Evolutionary conservation across 768 basidiomycete genomes (phyloP), one percentile per base, ranked within the genome.

Genomic region (Lactifluus piperatus): DNA sequence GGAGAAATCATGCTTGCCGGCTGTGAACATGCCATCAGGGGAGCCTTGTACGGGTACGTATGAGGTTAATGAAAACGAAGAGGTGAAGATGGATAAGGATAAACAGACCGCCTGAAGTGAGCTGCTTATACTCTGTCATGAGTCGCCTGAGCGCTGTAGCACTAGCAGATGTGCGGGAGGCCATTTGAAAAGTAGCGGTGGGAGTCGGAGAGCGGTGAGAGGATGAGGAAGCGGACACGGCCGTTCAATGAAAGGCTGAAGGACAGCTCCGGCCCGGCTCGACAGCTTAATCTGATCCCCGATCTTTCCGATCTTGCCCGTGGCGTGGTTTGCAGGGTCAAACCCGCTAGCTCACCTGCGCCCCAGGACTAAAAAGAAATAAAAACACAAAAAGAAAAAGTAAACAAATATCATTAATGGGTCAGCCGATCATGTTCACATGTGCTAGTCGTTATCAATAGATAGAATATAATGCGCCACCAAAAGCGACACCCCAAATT

Each of bases 11-110:
- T 71, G 58, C 87, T 34, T 56, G 75, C 77, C 91, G 60, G 94
- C 94, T 50, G 94, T 95, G 70, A 97, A 97, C 93, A 97, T 97
- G 56, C 86, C 88, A 72, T 97, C 94, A 6, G 91, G 89, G 16
- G 90, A 85, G 64, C 88, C 88, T 89, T 5, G 34, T 4, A 22
- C 26, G 13, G 30, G 37, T 9, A 32, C n/a, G 32, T 30, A 45
- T 30, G 43, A 14, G 20, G 51, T 57, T 29, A 37, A 50, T 51
- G 44, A 54, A 43, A 24, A 10, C n/a, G 13, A 8, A 34, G 10
- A 34, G 43, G n/a, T 26, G 34, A 18, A 30, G 43, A 43, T 34
- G 48, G 34, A 32, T 9, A 34, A n/a, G 55, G 37, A 56, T 30
- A 36, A 55, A 57, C 56, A 60, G 63, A 86, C 86, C 88, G 75